phyloP scores from a whole-genome alignment of 2,329 filamentous ascomycete species.

The Dothistroma pini region DNA sequence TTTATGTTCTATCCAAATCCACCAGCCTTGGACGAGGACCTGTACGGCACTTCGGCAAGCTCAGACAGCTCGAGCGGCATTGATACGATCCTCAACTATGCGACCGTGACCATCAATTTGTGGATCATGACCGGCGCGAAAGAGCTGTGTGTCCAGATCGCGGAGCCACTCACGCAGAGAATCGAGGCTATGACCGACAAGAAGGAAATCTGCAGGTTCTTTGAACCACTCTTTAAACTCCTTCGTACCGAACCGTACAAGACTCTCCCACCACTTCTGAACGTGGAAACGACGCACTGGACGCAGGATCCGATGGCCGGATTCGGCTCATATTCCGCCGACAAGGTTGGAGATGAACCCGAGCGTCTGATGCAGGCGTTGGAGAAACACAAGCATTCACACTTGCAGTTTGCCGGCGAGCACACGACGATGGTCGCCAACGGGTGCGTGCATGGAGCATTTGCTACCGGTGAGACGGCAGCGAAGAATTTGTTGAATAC shows the following conservation, averaged over 20 bases:
- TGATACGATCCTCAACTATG: slow-evolving; percentile 42
- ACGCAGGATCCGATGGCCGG: slow-evolving; percentile 44
- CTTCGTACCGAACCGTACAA: slow-evolving; percentile 45
- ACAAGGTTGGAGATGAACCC: slow-evolving; percentile 45
- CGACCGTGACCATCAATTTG: slow-evolving; percentile 44
- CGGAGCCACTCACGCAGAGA: slow-evolving; percentile 44
- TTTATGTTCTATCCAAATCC: slow-evolving; percentile 45
- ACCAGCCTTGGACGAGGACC: slow-evolving; percentile 24
- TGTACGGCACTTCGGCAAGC: slow-evolving; percentile 25
- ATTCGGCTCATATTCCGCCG: slow-evolving; percentile 44
- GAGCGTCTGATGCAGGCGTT: slow-evolving; percentile 37
- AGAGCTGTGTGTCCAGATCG: slow-evolving; percentile 44
- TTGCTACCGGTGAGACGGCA: slow-evolving; percentile 42
- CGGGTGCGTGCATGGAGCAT: slow-evolving; percentile 46
- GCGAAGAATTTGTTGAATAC: slow-evolving; percentile 39
- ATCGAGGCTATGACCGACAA: slow-evolving; percentile 42
- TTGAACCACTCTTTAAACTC: slow-evolving; percentile 44
- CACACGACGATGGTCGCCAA: slow-evolving; percentile 40
- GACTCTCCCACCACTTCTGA: slow-evolving; percentile 39
- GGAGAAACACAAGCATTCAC: slow-evolving; percentile 36
- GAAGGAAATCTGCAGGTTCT: slow-evolving; percentile 40
- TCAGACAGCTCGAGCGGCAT: slow-evolving; percentile 31
- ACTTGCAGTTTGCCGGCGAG: slow-evolving; percentile 42
- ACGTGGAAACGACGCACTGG: slow-evolving; percentile 45
- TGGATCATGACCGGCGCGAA: slow-evolving; percentile 45